Evolutionary conservation across 345 rosid species (phyloP), one percentile per base, ranked within the genome.

Genomic region (Durio zibethinus): DNA sequence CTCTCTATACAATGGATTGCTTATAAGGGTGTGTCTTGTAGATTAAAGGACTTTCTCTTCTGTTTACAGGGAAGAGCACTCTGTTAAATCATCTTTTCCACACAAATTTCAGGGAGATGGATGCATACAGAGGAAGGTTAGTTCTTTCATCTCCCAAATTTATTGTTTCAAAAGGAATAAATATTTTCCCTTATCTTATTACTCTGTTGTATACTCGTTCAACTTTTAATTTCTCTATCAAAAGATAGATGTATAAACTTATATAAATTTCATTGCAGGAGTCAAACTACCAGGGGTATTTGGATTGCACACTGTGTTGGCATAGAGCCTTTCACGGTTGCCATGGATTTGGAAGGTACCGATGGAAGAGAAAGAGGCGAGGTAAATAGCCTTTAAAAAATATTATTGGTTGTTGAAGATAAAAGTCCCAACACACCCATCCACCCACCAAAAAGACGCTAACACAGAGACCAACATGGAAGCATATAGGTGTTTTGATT

Each of bases 281-380:
- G 75, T 83, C 94, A 92, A 84, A 92, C 97, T 72, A 90, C 97
- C 31, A 90, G 88, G 83, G 94, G 97, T 12, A 86, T 90, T 75
- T 92, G 94, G 97, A 88, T 90, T 23, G 94, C 93, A 1, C 89
- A 59, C 84, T 89, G 90, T 86, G 75, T 83, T 77, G 93, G 90
- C n/a, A 86, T 90, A 62, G 89, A 90, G 74, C 94, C 94, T 77
- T 89, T 87, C 63, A 92, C 93, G 20, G 47, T 89, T 80, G 94
- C 90, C 27, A 86, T 90, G 93, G 94, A 92, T 84, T 85, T 92
- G 83, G 97, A 92, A 87, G 94, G 97, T 60, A 90, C 94, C 4
- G 93, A 92, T 75, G 93, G 93, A 27, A 92, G 94, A 84, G 94
- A 92, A 84, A 85, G 97, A 74, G 97, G 97, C 61, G 94, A 92